Conservation (phyloP, 2,329 filamentous ascomycete genomes). For the Didymella sp. region DNA sequence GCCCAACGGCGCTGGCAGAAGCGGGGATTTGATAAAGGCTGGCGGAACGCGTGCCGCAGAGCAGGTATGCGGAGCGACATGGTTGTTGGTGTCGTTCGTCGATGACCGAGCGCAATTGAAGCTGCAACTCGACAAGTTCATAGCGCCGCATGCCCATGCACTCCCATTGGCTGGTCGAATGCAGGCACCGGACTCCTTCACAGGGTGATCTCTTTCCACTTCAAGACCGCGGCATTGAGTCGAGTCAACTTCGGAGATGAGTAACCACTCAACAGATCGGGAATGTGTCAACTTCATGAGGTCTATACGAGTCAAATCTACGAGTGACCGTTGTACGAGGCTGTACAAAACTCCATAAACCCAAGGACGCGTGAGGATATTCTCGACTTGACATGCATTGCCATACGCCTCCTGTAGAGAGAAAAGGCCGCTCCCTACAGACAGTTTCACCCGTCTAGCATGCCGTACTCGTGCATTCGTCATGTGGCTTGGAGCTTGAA, state of each 20-base stretch:
- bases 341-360: not conserved
- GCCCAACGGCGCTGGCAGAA: constrained; percentile 79
- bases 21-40: constrained; percentile 39
- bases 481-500: constrained; percentile 15
- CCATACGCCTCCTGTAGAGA: not conserved
- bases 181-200: constrained; percentile 3
- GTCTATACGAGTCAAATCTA: not conserved
- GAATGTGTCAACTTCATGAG: not conserved
- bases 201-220: constrained; percentile 16
- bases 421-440: not conserved
- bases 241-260: constrained; percentile 13
- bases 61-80: constrained; percentile 38
- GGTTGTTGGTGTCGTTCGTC: constrained; percentile 13
- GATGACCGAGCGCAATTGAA: constrained; percentile 12
- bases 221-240: constrained; percentile 14
- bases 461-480: constrained; percentile 10
- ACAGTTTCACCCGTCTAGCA: not conserved
- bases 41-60: constrained; percentile 42
- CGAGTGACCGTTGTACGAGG: not conserved
- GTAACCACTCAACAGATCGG: constrained; percentile 11
- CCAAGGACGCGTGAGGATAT: not conserved
- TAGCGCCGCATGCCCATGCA: constrained; percentile 1
- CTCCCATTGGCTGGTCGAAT: constrained; percentile 15
- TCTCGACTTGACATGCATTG: not conserved
- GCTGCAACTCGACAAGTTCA: constrained; percentile 9